Base-by-base conservation (phyloP, 192 early-diverging fungal species). In the Coemansia sp. region DNA sequence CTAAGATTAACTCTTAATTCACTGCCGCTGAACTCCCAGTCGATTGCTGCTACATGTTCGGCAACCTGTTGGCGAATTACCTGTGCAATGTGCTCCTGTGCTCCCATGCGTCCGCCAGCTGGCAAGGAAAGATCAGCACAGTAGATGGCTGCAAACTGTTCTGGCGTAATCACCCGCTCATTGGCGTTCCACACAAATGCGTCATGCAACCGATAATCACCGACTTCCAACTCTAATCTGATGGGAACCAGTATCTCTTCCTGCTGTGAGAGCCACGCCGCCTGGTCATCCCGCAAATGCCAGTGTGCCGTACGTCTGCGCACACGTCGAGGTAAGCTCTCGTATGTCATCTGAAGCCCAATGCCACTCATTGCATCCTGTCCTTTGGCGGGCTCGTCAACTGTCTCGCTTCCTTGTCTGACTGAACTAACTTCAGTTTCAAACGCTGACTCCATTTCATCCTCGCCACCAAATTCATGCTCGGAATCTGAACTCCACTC, bases 171-270 rank as follows among this genome's bases (percentile, higher is more conserved):
- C 3, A 86, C 69, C 68, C 85, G 86, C 69, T 93, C 92, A 67
- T 95, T 90, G 57, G 94, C 84, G 66, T 97, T 97, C 95, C 95
- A 97, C 23, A 90, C 87, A 76, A 97, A 97, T 19, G 89, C 85
- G 63, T 97, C 95, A 25, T 93, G 85, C 57, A 96, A 73, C 53
- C 92, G 92, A 60, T 90, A 82, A 42, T 92, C 92, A 50, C 94
- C 92, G 0, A 92, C 68, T 76, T 97, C 95, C 75, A 96, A 72
- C 70, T 97, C 94, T n/a, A 97, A 72, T 10, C 92, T 84, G 30
- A 97, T 95, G 6, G 95, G 95, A 1, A 97, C 92, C 14, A 97
- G 71, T 14, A 85, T 72, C 72, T 94, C 94, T 17, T 87, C 84
- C 55, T 85, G 81, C 52, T 88, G 85, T 6, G 92, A 87, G 9